Evolutionary conservation across 1,139 yeast species (phyloP), one percentile per base, ranked within the genome.

Genomic region (Kodamaea sp.): DNA sequence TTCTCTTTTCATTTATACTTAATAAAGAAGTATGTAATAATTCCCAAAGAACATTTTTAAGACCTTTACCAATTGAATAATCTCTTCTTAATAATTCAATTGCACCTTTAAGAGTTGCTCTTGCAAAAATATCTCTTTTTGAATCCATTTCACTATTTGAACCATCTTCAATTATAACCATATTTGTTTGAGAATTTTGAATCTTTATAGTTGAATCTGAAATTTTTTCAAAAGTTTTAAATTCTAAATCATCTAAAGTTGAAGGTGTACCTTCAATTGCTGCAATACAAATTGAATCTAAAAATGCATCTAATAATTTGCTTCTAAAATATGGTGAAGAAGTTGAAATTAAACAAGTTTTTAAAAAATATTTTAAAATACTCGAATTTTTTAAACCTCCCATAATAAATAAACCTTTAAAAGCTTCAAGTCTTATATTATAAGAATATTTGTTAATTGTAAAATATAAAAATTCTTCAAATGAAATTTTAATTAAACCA

Each of bases 341-440:
- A 3, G 69, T 66, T 34, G 83, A 89, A 36, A 82, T 65, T 31
- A 80, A 68, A 35, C 82, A 62, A 0, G 78, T 64, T 34, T 78
- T 70, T 49, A 86, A 76, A 44, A 81, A 78, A 52, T 86, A 86
- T 24, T 73, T 66, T 47, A 88, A 55, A 4, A 88, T 68, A 22
- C 71, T 67, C 10, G 67, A 60, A 52, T 86, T 84, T 43, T 79
- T 81, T 44, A 89, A 63, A 0, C 94, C 97, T 8, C 97, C 97
- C 28, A 87, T 65, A 4, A 76, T 54, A 38, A 90, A 65, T 30
- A 92, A 54, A 0, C 90, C 86, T 39, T 75, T 75, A 55, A 85
- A 84, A 0, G 96, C 92, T 34, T 75, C 75, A 9, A 84, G 55
- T 35, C 96, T 63, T 1, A 87, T 73, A 26, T 79, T 81, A 34